Evolutionary conservation across 768 basidiomycete species (phyloP), one percentile per base, ranked within the genome.

Genomic region (Psilocybe cyanescens): DNA sequence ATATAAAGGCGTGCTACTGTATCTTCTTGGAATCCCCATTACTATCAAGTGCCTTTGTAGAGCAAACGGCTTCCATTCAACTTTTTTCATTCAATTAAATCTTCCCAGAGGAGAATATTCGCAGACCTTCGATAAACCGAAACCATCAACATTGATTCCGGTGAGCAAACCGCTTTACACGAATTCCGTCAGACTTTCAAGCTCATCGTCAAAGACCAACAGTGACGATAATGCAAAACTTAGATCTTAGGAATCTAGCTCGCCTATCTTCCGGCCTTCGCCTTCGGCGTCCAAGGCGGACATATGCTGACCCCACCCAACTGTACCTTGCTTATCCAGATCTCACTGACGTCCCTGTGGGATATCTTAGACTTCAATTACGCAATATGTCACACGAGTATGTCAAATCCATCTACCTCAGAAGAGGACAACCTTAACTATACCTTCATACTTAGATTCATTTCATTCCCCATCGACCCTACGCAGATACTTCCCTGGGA

Each of bases 231-330:
- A 31, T 12, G 55, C 16, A 28, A 1, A 16, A 6, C 3, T 24
- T 1, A 28, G 2, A 16, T 11, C 3, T 24, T 1, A n/a, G 8
- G 14, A 2, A 46, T 8, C 16, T 12, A 47, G 1, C 8, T 57
- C 35, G 7, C 64, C 67, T 64, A n/a, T 64, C 57, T 33, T 62
- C 64, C 31, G 55, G 35, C 37, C 62, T 65, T 11, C 58, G 59
- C 67, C 67, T 44, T 44, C n/a, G 14, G 41, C 41, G 41, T 5
- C 41, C 41, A 14, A n/a, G n/a, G 41, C 11, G 5, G 6, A 12
- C 14, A 14, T 16, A 8, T 44, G 4, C 14, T 44, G 41, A 44
- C 41, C 41, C 11, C 14, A 44, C 41, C 4, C 11, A 12, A 16
- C n/a, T 44, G 4, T 12, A 44, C n/a, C 14, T 4, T 14, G 41